Evolutionary conservation across 257 asterid genomes (phyloP), one percentile per base, ranked within the genome.

Genomic region (Capsicum chinense): DNA sequence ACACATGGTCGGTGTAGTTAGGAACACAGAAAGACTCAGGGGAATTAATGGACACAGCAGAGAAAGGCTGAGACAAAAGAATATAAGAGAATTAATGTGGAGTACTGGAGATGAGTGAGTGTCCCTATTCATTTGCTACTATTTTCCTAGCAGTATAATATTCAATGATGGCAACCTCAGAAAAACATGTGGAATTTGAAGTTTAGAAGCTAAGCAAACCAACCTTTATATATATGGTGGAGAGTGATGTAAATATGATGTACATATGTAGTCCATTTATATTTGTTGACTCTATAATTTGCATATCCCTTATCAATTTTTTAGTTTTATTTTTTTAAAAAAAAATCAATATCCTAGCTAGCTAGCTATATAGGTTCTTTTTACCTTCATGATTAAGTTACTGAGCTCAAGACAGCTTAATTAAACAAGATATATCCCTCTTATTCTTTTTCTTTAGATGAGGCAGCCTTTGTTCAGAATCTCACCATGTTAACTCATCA

Each of bases 171-270:
- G 64, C 50, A 54, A 15, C 42, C 64, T 78, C 48, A 19, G 64
- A 52, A 52, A 78, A 78, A 52, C 48, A 52, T 54, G 64, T 78
- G 64, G 50, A 33, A 52, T 78, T 78, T 14, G 12, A 78, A 74
- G 63, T 78, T 52, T 78, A 78, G 50, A 78, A 74, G 62, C 62
- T 50, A 78, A 54, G 81, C 26, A 78, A 78, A 8, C 81, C 19
- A 14, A 78, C 81, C 48, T 26, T 56, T 78, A 52, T 2, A 78
- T 54, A 54, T 78, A 54, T 74, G 62, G 62, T 74, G 62, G 13
- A 74, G 58, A 74, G 6, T 74, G 81, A 74, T 21, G 81, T 74
- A 21, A 74, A 50, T 78, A 78, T 78, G 81, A 78, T 54, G 81
- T 71, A 54, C 26, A 70, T 70, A 42, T 14, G 5, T 26, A 44